Evolutionary conservation across 2,329 filamentous ascomycete species (phyloP), one percentile per base, ranked within the genome.

Genomic region (Furcasterigmium sp.): DNA sequence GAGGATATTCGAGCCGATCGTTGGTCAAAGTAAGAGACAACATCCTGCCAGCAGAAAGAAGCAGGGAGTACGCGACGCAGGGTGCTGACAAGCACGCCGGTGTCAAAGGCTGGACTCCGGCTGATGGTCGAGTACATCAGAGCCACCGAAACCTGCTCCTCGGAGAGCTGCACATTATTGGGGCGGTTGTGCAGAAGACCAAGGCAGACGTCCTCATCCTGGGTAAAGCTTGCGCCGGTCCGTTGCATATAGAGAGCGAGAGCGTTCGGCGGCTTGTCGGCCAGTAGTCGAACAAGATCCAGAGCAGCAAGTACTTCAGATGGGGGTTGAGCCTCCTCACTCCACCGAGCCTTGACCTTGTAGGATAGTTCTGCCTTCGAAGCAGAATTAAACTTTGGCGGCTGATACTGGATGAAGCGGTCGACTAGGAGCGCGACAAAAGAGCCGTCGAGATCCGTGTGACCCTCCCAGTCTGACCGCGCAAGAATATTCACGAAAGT

Each of bases 391-490:
- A 94, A 94, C 61, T 85, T 89, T 20, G 86, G 87, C 23, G 90
- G 89, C 41, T 91, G 89, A 54, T 91, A 84, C 63, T 93, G 84
- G 43, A 95, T 82, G 54, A 94, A 86, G 53, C 88, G 86, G 62
- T 95, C 88, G 62, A 96, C 73, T 46, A 95, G 84, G 46, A 84
- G 71, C 39, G 87, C 86, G 47, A 96, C 75, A 58, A 93, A 89
- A 34, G 78, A 68, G 23, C 84, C 73, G 10, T 72, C 74, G 42
- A 91, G 64, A 47, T 87, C 83, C 51, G 83, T 76, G 54, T 86
- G 80, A 32, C 80, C 76, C 41, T 78, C 74, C 51, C 79, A 70
- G 45, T 76, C 75, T 13, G 82, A 73, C 37, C 77, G 78, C 26
- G 86, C 82, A 43, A 96, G 73, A 50, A 84, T 82, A 56, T 89